Conservation (phyloP, 2,329 filamentous ascomycete genomes). For the Trichoderma sp. region DNA sequence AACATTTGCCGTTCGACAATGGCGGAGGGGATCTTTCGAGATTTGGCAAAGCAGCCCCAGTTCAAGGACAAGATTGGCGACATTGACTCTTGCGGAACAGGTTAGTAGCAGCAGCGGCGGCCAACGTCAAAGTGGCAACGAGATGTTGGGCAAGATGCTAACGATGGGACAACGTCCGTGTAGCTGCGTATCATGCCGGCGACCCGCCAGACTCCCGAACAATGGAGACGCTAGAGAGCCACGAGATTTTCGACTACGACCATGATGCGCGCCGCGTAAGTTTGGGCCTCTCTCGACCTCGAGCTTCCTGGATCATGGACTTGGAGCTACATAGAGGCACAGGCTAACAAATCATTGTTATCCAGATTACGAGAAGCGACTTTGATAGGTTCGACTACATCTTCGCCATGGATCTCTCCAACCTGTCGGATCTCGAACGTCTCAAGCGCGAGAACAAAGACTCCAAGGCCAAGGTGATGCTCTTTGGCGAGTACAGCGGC, state of each 20-base stretch:
- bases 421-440: slow-evolving; percentile 68
- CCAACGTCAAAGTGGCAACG: not conserved
- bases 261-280: slow-evolving; percentile 74
- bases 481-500: slow-evolving; percentile 82
- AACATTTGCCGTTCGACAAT: slow-evolving; percentile 96
- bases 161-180: not conserved
- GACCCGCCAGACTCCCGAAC: slow-evolving; percentile 78
- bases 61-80: slow-evolving; percentile 59
- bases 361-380: slow-evolving; percentile 60
- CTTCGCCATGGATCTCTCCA: slow-evolving; percentile 88
- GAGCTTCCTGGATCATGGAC: too few relatives aligned
- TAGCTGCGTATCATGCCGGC: slow-evolving; percentile 78
- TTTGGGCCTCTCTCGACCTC: not conserved
- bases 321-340: not conserved
- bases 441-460: slow-evolving; percentile 58
- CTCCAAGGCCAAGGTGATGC: slow-evolving; percentile 64
- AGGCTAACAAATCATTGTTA: not conserved
- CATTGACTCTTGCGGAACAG: slow-evolving; percentile 88
- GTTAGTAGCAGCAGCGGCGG: slow-evolving; percentile 32
- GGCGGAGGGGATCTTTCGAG: slow-evolving; percentile 90
- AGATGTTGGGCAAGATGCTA: not conserved
- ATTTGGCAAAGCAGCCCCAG: slow-evolving; percentile 60
- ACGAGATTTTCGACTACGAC: slow-evolving; percentile 74
- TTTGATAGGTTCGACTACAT: slow-evolving; percentile 89
- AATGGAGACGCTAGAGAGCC: slow-evolving; percentile 69